Evolutionary conservation across 179 eudicot species (phyloP), one percentile per base, ranked within the genome.

Genomic region (Gypsophila paniculata): DNA sequence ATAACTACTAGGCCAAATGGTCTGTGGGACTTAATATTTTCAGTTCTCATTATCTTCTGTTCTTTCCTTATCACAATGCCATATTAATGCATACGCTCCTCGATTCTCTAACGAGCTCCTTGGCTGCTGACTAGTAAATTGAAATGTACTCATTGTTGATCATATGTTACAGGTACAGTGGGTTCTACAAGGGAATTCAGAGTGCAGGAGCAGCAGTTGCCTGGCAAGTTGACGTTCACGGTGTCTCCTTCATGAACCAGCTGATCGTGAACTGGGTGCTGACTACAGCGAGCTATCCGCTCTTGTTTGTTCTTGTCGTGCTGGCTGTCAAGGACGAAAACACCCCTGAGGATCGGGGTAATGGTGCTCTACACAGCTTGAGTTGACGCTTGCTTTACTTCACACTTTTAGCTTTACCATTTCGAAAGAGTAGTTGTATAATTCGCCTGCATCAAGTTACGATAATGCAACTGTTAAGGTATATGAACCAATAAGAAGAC

Each of bases 161-260:
- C 11, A 1, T 15, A 12, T 69, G 72, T 77, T 88, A 70, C 85
- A 94, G 99, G 82, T 95, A 92, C 69, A 77, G 81, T 34, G 99
- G 99, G 39, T 95, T 95, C 76, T 92, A 95, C 74, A 95, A 92
- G 84, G 99, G 99, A 51, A 85, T 92, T 44, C 99, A 95, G 73
- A 95, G 99, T 74, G 97, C 96, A 6, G 99, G 99, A 55, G 96
- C 90, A 9, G 99, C 97, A 32, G 84, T 91, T 66, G 96, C 99
- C 23, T 94, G 97, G 99, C 99, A 94, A 79, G 61, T 91, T 22
- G 99, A 94, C 80, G 77, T 83, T 13, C 91, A 90, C 69, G 82
- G 82, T 8, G 89, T 84, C 55, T 81, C 97, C 4, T 90, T 79
- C 71, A 42, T 88, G 65, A 80, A 78, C 60, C 86, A 94, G 76